These are phyloP conservation scores for Fraxinus excelsior DNA, from an alignment of 257 asterid species.

Conservation along the genomic window DNA sequence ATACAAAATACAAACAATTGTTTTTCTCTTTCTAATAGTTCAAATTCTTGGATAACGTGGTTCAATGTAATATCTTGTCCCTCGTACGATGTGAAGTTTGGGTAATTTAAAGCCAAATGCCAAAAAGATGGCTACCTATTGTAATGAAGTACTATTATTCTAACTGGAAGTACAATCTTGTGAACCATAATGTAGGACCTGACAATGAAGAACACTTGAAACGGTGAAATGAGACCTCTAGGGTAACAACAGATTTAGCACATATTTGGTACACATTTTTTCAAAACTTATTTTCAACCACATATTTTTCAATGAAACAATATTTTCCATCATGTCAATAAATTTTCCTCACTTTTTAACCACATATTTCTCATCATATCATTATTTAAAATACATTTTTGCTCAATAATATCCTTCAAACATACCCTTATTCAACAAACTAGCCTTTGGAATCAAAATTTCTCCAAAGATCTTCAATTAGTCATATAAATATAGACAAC, in stretches of 20 bases:
- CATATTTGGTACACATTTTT: no score
- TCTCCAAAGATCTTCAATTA: constrained; percentile 21
- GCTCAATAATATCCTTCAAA: no score
- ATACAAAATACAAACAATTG: neutral
- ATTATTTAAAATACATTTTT: no score
- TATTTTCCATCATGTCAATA: no score
- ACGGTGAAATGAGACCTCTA: neutral
- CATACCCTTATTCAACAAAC: no score
- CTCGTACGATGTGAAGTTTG: neutral
- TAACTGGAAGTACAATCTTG: neutral
- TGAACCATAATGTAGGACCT: neutral
- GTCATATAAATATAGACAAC: constrained; percentile 19
- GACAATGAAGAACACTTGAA: neutral
- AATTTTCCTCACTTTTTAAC: no score
- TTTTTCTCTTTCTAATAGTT: neutral
- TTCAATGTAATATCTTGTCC: neutral
- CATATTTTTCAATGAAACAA: no score
- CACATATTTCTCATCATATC: no score
- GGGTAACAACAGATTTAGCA: no score
- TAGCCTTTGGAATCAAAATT: constrained; percentile 27
- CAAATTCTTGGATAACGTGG: neutral
- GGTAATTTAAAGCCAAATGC: neutral
- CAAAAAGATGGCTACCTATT: no score
- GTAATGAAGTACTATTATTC: neutral
- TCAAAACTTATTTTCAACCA: no score